Base-by-base conservation (phyloP, 2,329 filamentous ascomycete species). In the Fusarium goolgardi region DNA sequence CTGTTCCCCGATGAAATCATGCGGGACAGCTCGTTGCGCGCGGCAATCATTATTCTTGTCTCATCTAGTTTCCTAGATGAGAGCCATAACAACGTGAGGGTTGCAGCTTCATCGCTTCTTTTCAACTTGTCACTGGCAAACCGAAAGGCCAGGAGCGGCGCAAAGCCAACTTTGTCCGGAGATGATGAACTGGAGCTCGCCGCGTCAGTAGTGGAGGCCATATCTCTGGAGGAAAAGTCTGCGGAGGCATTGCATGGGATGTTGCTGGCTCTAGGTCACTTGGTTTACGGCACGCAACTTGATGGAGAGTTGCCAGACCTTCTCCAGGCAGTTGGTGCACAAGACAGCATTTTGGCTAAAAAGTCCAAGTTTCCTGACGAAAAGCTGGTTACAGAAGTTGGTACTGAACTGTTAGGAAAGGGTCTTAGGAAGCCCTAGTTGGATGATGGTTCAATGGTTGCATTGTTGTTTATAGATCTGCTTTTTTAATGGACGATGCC, bases 71-170 rank as follows among this genome's bases (percentile, higher is more conserved):
- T 98, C 27, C 84, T 97, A 1, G 94, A 97, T 71, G 87, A 89
- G 31, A 86, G 85, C 46, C 89, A 96, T 71, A 84, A 84, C 45
- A 93, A 89, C 55, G 86, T 95, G 3, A 88, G 94, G 41, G 91
- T 95, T 5, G 92, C 94, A 2, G 92, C 94, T 0, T 89, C 94
- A 1, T 93, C 91, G 2, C 83, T 98, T 4, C 86, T 94, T 1
- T 96, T 94, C 81, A 97, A 98, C 70, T 79, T 98, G 0, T 86
- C 92, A 0, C 82, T 89, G 0, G 85, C 89, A 3, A 91, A 94
- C 72, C 90, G 91, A 71, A 87, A 86, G 46, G 81, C 86, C 27
- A 86, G 92, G 21, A 82, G 86, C 37, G 84, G 88, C 29, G 80
- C 84, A 1, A 79, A 81, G 8, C 86, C 91, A 46, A 81, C 80